Percentiles rank a stretch among this genome's conserved stretches.
These are phyloP conservation scores for Wallacemonas sp. DNA, from an alignment of 208 protist species.

Conservation along the genomic window DNA sequence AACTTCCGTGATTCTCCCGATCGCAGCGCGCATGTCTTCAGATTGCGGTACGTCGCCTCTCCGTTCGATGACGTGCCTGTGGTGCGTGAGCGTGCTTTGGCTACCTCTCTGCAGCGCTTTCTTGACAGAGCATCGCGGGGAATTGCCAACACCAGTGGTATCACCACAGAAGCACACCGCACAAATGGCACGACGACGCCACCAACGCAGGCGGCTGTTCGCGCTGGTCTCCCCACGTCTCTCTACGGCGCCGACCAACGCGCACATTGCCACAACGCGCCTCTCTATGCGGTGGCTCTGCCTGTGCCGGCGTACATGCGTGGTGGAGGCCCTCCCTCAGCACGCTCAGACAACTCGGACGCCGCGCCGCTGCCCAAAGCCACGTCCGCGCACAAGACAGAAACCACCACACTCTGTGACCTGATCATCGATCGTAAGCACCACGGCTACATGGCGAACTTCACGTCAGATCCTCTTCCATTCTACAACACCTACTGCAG, in stretches of 20 bases:
- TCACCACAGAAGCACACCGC: too few relatives aligned
- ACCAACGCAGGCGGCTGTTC: not conserved
- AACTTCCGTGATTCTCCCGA: conserved; percentile 3
- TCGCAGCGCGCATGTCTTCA: conserved; percentile 20
- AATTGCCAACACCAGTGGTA: not conserved
- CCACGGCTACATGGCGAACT: conserved; percentile 6
- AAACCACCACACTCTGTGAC: conserved; percentile 4
- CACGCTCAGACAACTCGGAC: too few relatives aligned
- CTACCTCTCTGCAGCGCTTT: not conserved
- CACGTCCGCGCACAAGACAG: not conserved
- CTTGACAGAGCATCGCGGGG: not conserved
- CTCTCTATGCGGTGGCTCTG: conserved; percentile 27
- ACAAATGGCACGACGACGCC: not conserved
- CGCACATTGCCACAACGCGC: conserved; percentile 36
- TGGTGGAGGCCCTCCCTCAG: not conserved
- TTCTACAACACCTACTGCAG: conserved; percentile 22
- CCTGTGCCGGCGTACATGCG: conserved; percentile 26
- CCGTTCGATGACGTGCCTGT: not conserved
- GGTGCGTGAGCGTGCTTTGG: not conserved
- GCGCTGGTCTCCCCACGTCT: conserved; percentile 18
- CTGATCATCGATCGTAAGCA: conserved; percentile 3
- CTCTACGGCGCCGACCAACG: conserved; percentile 22
- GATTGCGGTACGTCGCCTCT: conserved; percentile 22
- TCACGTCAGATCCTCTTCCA: not conserved
- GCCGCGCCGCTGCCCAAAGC: too few relatives aligned